These are phyloP conservation scores for Rhizopus delemar DNA, from an alignment of 371 early-diverging fungal species.

Conservation along the genomic window DNA sequence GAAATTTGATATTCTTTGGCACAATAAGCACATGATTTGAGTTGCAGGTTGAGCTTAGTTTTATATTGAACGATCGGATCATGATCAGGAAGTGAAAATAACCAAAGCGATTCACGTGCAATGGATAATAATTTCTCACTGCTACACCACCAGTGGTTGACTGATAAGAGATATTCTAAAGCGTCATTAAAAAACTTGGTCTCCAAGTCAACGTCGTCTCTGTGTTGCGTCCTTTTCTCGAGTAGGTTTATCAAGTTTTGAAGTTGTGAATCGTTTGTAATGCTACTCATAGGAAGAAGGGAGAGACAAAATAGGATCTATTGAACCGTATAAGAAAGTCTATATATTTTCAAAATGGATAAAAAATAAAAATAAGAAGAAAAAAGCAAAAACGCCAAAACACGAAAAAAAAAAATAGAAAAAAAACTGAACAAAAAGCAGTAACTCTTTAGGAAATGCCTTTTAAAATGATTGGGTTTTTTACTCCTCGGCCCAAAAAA, in stretches of 20 bases:
- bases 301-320: too few relatives aligned
- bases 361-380: too few relatives aligned
- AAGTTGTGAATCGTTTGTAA: conserved; percentile 7
- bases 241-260: conserved; percentile 15
- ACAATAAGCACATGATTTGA: conserved; percentile 35
- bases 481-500: too few relatives aligned
- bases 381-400: too few relatives aligned
- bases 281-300: too few relatives aligned
- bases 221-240: conserved; percentile 20
- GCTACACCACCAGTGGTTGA: conserved; percentile 52
- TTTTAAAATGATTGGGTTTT: too few relatives aligned
- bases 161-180: conserved; percentile 34
- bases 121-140: conserved; percentile 23
- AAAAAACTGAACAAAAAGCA: too few relatives aligned
- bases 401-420: too few relatives aligned
- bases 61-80: conserved; percentile 45
- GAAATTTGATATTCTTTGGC: conserved; percentile 36
- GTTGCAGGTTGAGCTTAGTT: conserved; percentile 31
- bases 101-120: conserved; percentile 46
- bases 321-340: too few relatives aligned
- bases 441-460: too few relatives aligned
- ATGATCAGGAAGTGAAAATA: conserved; percentile 50
- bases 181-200: conserved; percentile 41
- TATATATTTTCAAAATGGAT: too few relatives aligned
- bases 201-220: conserved; percentile 32